Evolutionary conservation across 2,329 filamentous ascomycete species (phyloP).

Genomic region (Magnaporthales sp.): DNA sequence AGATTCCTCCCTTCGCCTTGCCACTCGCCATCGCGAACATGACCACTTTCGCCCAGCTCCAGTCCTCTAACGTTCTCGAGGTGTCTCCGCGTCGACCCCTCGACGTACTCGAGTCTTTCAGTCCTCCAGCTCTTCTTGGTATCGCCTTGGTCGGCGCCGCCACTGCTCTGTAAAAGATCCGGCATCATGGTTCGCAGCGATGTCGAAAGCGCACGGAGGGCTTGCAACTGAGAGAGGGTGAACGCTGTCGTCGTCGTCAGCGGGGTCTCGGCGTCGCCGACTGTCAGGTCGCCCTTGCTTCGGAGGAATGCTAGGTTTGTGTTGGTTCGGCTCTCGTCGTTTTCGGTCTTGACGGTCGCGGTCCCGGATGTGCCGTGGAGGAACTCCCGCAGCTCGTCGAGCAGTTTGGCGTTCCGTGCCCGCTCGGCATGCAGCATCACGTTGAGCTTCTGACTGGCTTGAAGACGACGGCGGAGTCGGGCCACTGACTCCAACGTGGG

Average conservation of each 20-base stretch:
- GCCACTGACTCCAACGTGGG: conserved; percentile 62
- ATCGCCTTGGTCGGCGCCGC: conserved; percentile 18
- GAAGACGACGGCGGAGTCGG: conserved; percentile 62
- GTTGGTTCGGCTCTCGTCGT: conserved; percentile 10
- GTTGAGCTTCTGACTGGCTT: conserved; percentile 72
- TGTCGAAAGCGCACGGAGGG: conserved; percentile 57
- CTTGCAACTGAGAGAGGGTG: conserved; percentile 73
- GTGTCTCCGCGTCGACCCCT: conserved; percentile 67
- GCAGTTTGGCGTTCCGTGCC: conserved; percentile 61
- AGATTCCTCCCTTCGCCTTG: conserved; percentile 44
- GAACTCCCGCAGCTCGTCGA: conserved; percentile 49
- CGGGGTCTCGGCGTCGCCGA: conserved; percentile 43
- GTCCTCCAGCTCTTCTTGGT: conserved; percentile 49
- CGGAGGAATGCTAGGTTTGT: conserved; percentile 48
- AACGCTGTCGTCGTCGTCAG: conserved; percentile 68
- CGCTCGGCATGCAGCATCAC: conserved; percentile 60
- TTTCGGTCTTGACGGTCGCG: conserved; percentile 17
- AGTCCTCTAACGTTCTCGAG: conserved; percentile 62
- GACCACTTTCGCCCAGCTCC: conserved; percentile 52
- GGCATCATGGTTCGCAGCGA: conserved; percentile 57
- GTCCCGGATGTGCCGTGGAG: conserved; percentile 9
- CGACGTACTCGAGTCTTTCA: conserved; percentile 74
- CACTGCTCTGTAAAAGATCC: conserved; percentile 35
- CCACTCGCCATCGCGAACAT: conserved; percentile 57
- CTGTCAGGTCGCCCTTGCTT: conserved; percentile 40